Evolutionary conservation across 805 yeast genomes (phyloP).

Genomic region (Wickerhamiella kurtzmanii): DNA sequence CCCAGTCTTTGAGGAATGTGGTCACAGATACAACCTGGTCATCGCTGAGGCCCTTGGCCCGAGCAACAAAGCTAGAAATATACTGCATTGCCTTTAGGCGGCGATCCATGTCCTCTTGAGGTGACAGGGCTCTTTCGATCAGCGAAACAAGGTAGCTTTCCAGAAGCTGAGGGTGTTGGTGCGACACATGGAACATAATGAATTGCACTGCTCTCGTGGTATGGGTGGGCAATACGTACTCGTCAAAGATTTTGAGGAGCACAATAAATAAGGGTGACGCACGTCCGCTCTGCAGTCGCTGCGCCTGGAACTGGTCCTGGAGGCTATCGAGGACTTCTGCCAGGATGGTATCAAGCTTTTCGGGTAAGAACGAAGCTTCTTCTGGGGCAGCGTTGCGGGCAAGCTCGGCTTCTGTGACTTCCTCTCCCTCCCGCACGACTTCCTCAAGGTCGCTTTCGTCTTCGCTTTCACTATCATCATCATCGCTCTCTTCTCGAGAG

Average conservation of each 20-base stretch:
- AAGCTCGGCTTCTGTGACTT: conserved; percentile 24
- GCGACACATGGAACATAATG: conserved; percentile 66
- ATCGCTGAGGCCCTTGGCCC: conserved; percentile 60
- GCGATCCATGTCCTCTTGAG: conserved; percentile 53
- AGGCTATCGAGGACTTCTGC: conserved; percentile 42
- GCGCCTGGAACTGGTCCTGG: conserved; percentile 34
- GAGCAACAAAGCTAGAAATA: conserved; percentile 75
- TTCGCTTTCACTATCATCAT: conserved; percentile 2
- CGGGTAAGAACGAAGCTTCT: conserved; percentile 39
- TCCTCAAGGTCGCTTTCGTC: conserved; percentile 14
- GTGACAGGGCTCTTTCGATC: conserved; percentile 69
- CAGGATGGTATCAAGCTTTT: conserved; percentile 62
- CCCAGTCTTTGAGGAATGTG: conserved; percentile 73
- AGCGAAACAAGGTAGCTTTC: conserved; percentile 74
- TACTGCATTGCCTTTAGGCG: conserved; percentile 87
- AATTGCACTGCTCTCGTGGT: conserved; percentile 82
- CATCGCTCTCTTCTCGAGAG: conserved; percentile 10
- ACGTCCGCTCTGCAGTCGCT: conserved; percentile 43
- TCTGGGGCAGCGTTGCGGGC: conserved; percentile 32
- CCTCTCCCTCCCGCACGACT: conserved; percentile 25
- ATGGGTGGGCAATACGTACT: conserved; percentile 82
- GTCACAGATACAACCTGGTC: conserved; percentile 70
- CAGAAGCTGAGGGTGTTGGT: conserved; percentile 64
- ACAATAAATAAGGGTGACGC: conserved; percentile 61
- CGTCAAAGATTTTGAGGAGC: conserved; percentile 59